Base-by-base conservation (phyloP, 2,329 filamentous ascomycete species). In the Cladophialophora carrionii region DNA sequence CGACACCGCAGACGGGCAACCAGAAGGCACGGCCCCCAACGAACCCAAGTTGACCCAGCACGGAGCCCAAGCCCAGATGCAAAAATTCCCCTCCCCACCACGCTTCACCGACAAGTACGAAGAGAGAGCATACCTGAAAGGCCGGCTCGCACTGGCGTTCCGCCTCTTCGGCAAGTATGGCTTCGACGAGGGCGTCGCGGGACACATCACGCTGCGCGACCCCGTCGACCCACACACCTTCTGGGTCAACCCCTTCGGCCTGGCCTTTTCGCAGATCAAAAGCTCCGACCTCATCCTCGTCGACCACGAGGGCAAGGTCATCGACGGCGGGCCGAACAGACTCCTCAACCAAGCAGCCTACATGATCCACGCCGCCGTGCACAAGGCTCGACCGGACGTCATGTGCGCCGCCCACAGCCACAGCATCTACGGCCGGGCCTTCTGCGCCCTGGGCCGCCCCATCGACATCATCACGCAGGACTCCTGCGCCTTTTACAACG, bases 381-480 rank as follows among this genome's bases (percentile, higher is more conserved):
- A 87, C 72, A 79, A 79, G 29, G 85, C 85, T 1, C 80, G 85
- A 1, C 85, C 85, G 0, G 85, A 87, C 70, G 80, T 87, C 31
- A 78, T 83, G 62, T 84, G 83, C 60, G 85, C 85, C 3, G 84
- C 84, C 0, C 85, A 88, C 73, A 83, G 82, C 1, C 85, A 87
- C 73, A 82, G 81, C 17, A 79, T 87, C 56, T 82, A 86, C 70
- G 85, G 85, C 3, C 83, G 85, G 57, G 83, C 87, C 10, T 89
- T 89, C 78, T 86, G 84, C 71, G 77, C 85, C 0, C 81, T 88
- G 24, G 87, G 87, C 7, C 83, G 83, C 65, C 79, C 80, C 6
- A 78, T 87, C 53, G 84, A 87, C 65, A 86, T 83, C 71, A 82
- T 84, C 54, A 85, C 84, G 0, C 85, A 87, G 74, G 85, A 87